Percentiles rank a stretch among this genome's conserved stretches.
Conservation (phyloP, 2,329 filamentous ascomycete genomes). For the Diplodia seriata region DNA sequence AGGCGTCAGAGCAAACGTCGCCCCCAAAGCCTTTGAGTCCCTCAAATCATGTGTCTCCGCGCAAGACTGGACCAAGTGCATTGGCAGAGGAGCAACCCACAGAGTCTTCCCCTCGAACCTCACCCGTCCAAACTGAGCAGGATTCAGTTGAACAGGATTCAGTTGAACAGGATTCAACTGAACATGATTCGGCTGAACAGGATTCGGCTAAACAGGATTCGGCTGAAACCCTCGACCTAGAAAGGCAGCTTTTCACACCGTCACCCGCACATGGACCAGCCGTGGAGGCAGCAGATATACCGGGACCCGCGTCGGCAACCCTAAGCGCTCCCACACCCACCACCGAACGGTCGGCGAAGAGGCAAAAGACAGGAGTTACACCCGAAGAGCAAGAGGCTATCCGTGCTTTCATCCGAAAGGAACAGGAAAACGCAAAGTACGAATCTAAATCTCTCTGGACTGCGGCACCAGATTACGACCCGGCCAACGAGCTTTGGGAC, state of each 20-base stretch:
- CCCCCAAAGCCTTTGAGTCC: background rate
- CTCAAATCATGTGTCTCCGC: background rate
- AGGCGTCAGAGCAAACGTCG: background rate
- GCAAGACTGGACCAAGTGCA: background rate
- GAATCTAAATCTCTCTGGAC: background rate
- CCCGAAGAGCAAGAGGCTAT: conserved; percentile 15
- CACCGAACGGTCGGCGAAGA: background rate
- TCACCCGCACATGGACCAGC: background rate
- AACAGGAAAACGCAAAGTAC: conserved; percentile 3
- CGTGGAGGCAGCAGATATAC: background rate
- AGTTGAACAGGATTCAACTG: no score
- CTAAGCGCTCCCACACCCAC: background rate
- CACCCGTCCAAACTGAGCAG: background rate
- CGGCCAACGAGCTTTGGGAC: conserved; percentile 2
- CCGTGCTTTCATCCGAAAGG: conserved; percentile 6
- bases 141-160: no score
- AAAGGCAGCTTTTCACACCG: background rate
- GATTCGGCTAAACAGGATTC: no score
- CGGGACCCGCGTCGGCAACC: background rate
- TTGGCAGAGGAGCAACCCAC: background rate
- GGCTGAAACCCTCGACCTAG: background rate
- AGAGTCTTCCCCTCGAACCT: background rate
- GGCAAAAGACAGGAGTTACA: background rate
- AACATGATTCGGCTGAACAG: no score
- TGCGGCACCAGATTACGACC: conserved; percentile 15